Evolutionary conservation across 2,329 filamentous ascomycete species (phyloP), one percentile per base, ranked within the genome.

Genomic region (Xylariales sp.): DNA sequence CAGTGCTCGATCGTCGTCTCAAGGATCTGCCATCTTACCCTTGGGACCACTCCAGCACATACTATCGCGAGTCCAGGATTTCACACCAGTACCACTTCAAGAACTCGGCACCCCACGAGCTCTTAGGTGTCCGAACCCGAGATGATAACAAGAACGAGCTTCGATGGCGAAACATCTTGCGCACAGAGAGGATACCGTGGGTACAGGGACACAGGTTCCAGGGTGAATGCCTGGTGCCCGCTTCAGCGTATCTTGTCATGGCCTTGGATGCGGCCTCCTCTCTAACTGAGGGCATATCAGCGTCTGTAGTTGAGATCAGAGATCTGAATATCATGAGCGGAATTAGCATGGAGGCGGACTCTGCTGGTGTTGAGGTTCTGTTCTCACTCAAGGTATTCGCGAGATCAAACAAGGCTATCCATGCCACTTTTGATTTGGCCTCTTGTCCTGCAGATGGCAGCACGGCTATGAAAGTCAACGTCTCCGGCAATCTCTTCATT

Each of bases 181-280:
- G 56, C 20, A 33, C 51, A 3, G 55, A 61, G 4, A 59, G 61
- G 29, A 34, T 70, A 8, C 57, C 61, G 0, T 72, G 68, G 68
- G 44, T 62, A 3, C 40, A 53, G 21, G 57, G 60, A 15, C 69
- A 72, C 44, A 48, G 47, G 6, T 67, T 72, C 23, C 65, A 69
- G 41, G 62, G 61, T 2, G 62, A 69, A 36, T 57, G 62, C 4
- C 50, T 74, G 13, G 52, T 73, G 7, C 70, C 70, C 2, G 67
- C 63, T 4, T 69, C 70, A 2, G 69, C 62, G 0, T 74, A 72
- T 45, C 61, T 66, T 24, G 42, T 65, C 31, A 71, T 72, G 63
- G 67, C 66, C 2, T 45, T 70, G 6, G 69, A 72, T 32, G 69
- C 69, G 4, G 61, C 63, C 2, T 54, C 47, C 4, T 47, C 42